These are phyloP conservation scores for Calonectria fujianensis DNA, from an alignment of 2,329 filamentous ascomycete species.

Conservation along the genomic window DNA sequence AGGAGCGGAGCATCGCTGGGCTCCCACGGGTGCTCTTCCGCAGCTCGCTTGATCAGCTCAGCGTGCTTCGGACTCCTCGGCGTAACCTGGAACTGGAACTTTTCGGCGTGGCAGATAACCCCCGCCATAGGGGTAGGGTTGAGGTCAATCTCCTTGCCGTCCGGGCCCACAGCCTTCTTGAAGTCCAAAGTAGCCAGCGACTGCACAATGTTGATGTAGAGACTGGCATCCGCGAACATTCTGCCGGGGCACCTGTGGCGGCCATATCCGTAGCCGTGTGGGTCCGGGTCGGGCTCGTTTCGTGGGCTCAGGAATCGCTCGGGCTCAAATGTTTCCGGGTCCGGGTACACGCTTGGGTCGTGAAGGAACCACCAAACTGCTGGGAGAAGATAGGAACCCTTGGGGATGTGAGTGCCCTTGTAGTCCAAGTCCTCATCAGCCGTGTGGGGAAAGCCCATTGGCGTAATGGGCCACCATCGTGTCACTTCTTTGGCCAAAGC, in stretches of 20 bases:
- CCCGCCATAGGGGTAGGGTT: background rate
- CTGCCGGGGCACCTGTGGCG: conserved; percentile 60
- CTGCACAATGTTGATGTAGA: conserved; percentile 62
- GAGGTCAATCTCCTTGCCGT: conserved; percentile 60
- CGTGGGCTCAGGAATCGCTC: conserved; percentile 37
- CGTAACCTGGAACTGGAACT: conserved; percentile 1
- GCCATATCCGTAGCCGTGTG: conserved; percentile 60
- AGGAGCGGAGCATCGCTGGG: background rate
- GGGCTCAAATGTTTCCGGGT: conserved; percentile 35
- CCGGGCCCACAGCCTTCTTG: conserved; percentile 48
- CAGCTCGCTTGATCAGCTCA: background rate
- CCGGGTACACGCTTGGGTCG: conserved; percentile 21
- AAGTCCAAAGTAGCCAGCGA: conserved; percentile 68
- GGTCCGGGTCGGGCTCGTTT: conserved; percentile 55
- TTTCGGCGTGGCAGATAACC: conserved; percentile 6
- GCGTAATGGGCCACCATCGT: conserved; percentile 63
- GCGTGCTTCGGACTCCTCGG: background rate
- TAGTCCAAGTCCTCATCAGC: conserved; percentile 25
- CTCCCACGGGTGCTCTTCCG: conserved; percentile 7
- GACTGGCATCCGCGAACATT: conserved; percentile 55
- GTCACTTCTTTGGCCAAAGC: conserved; percentile 54
- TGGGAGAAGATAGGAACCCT: conserved; percentile 35
- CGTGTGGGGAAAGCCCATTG: conserved; percentile 8
- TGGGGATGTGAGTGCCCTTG: conserved; percentile 42
- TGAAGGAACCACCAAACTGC: conserved; percentile 37